These are phyloP conservation scores for Linaria vulgaris DNA, from an alignment of 257 asterid genomes.

Conservation along the genomic window DNA sequence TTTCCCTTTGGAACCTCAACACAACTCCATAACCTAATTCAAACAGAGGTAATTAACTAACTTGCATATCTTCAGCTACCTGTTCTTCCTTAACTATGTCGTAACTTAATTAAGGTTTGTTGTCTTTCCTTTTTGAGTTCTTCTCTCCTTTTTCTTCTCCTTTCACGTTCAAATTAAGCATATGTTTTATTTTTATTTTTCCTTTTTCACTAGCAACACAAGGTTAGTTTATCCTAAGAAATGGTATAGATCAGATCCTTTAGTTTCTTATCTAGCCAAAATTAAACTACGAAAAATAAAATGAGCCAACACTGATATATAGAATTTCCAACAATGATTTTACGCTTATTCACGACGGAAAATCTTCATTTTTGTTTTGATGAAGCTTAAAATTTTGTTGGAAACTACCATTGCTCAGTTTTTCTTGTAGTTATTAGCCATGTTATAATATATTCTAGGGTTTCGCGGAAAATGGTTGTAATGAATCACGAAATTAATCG, in stretches of 20 bases:
- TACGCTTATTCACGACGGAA: too few relatives aligned
- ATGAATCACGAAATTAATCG: too few relatives aligned
- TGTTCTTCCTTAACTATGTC: neutral
- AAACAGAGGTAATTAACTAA: too few relatives aligned
- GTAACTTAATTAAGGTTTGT: constrained; percentile 23
- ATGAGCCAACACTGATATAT: too few relatives aligned
- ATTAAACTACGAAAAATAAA: too few relatives aligned
- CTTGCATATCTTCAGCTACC: too few relatives aligned
- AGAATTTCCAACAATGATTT: too few relatives aligned
- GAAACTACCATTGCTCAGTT: too few relatives aligned
- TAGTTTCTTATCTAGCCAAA: neutral
- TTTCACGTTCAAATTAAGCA: neutral
- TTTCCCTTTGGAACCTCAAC: constrained; percentile 30
- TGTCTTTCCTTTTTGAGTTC: neutral
- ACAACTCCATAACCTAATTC: constrained; percentile 30
- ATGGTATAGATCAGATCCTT: neutral
- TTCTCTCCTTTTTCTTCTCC: constrained; percentile 1
- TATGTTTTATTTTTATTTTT: neutral
- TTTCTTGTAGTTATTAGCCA: too few relatives aligned
- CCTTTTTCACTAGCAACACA: neutral
- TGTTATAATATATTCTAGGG: constrained; percentile 18
- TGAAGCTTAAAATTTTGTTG: too few relatives aligned
- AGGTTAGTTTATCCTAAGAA: neutral
- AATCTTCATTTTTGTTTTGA: too few relatives aligned
- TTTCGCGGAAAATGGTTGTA: constrained; percentile 15